Evolutionary conservation across 2,329 filamentous ascomycete species (phyloP).

Genomic region (Sporothrix inflata): DNA sequence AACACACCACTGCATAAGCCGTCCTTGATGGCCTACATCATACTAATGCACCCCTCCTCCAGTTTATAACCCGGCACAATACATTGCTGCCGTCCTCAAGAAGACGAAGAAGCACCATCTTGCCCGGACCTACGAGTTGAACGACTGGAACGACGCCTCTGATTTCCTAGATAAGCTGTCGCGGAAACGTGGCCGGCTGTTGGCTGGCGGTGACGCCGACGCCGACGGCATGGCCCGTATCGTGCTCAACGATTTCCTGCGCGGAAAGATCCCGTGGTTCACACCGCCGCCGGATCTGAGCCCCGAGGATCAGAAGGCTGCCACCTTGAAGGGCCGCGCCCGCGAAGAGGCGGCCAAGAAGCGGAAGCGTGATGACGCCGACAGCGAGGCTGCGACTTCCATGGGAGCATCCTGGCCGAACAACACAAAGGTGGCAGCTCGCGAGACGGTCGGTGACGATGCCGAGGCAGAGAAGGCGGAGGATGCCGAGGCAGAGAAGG

Average conservation of each 20-base stretch:
- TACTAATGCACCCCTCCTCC: neutral
- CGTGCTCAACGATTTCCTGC: constrained; percentile 93
- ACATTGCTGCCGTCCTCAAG: constrained; percentile 79
- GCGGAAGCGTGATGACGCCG: constrained; percentile 65
- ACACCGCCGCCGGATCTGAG: constrained; percentile 72
- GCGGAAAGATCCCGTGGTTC: constrained; percentile 97
- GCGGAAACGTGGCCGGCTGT: constrained; percentile 79
- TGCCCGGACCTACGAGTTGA: constrained; percentile 89
- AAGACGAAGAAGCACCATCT: constrained; percentile 86
- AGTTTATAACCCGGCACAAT: constrained; percentile 94
- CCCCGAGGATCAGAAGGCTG: constrained; percentile 52
- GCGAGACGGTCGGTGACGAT: constrained; percentile 44
- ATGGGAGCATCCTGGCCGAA: constrained; percentile 23
- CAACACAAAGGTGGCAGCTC: constrained; percentile 64
- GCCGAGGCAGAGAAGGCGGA: constrained; percentile 54
- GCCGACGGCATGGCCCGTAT: constrained; percentile 95
- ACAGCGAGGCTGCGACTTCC: constrained; percentile 45
- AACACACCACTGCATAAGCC: too few species aligned
- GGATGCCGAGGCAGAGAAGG: constrained; percentile 47
- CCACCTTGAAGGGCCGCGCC: constrained; percentile 66
- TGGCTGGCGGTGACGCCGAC: constrained; percentile 87
- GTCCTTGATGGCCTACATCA: too few species aligned
- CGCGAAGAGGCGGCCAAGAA: constrained; percentile 89
- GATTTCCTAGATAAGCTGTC: constrained; percentile 87
- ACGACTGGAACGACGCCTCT: constrained; percentile 73